phyloP scores from a whole-genome alignment of 225 moss, liverwort and hornwort genomes.

The Climacium dendroides region DNA sequence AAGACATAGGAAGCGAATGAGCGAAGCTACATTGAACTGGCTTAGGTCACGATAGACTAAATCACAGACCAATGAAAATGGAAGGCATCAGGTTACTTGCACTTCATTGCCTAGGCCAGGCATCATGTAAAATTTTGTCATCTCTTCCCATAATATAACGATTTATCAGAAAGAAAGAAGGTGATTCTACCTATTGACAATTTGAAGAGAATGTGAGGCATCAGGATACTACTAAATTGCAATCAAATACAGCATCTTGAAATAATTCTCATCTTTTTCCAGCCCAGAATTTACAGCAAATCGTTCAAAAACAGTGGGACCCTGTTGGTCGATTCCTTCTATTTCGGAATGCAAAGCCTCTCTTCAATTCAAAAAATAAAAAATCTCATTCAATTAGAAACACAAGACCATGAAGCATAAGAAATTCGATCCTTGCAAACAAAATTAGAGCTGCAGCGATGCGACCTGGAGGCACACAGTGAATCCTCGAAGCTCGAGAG shows the following conservation, averaged over 20 bases:
- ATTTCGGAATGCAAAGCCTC: not conserved
- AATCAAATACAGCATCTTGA: not conserved
- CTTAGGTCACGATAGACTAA: not conserved
- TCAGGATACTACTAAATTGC: not conserved
- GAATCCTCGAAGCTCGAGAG: not conserved
- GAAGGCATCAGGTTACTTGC: not conserved
- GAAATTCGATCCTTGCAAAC: not conserved
- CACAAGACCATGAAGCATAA: not conserved
- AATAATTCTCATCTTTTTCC: not conserved
- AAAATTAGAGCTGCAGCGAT: not conserved
- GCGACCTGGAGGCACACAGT: not conserved
- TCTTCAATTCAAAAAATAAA: not conserved
- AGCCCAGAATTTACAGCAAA: not conserved
- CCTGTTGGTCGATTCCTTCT: not conserved
- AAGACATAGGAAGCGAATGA: not conserved
- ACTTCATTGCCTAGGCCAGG: not conserved
- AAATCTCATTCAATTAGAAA: not conserved
- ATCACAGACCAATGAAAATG: not conserved
- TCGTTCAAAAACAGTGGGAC: not conserved
- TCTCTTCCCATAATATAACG: not conserved
- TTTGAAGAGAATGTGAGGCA: not conserved
- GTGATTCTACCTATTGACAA: not conserved
- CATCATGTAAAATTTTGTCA: conserved; percentile 4
- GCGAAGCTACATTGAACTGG: not conserved
- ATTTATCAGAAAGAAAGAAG: not conserved